These are phyloP conservation scores for Boletus rufocinnamomeus DNA, from an alignment of 768 basidiomycete species.

Conservation along the genomic window DNA sequence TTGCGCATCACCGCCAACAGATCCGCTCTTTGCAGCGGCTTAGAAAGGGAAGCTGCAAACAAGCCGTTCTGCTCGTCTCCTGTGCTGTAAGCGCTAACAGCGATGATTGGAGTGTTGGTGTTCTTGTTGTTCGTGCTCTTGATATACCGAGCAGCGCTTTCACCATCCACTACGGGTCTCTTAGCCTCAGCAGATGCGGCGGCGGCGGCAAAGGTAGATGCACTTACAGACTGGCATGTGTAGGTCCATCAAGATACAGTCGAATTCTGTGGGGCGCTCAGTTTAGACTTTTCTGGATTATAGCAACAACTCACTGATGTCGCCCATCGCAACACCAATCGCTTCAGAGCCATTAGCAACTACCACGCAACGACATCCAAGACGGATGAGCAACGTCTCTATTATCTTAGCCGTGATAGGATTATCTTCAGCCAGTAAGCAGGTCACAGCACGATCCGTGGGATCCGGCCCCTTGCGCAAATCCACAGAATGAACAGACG, in stretches of 20 bases:
- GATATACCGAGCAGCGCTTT: conserved; percentile 95
- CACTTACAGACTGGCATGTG: conserved; percentile 90
- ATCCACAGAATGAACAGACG: conserved; percentile 85
- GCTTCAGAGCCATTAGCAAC: conserved; percentile 97
- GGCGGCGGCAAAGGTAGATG: neutral
- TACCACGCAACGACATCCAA: conserved; percentile 94
- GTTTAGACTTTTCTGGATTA: neutral
- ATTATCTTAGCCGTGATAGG: conserved; percentile 98
- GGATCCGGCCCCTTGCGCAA: conserved; percentile 74
- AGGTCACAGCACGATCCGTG: conserved; percentile 88
- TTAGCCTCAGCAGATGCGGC: conserved; percentile 11
- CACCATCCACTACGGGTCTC: conserved; percentile 73
- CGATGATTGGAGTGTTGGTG: conserved; percentile 87
- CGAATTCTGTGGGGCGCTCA: conserved; percentile 67
- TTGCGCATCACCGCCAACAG: conserved; percentile 79
- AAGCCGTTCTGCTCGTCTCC: conserved; percentile 68
- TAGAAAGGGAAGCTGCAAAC: conserved; percentile 81
- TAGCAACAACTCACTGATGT: conserved; percentile 74
- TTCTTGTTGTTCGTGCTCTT: conserved; percentile 97
- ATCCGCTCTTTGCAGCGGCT: conserved; percentile 89
- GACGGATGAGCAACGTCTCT: conserved; percentile 88
- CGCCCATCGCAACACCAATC: conserved; percentile 94
- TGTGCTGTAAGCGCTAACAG: conserved; percentile 86
- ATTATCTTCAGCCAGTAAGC: conserved; percentile 94
- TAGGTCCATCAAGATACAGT: conserved; percentile 93